A percentile compares a stretch with the other conserved stretches of the same genome.
Evolutionary conservation across 345 rosid species (phyloP).

Genomic region (Eucalyptus cloeziana): DNA sequence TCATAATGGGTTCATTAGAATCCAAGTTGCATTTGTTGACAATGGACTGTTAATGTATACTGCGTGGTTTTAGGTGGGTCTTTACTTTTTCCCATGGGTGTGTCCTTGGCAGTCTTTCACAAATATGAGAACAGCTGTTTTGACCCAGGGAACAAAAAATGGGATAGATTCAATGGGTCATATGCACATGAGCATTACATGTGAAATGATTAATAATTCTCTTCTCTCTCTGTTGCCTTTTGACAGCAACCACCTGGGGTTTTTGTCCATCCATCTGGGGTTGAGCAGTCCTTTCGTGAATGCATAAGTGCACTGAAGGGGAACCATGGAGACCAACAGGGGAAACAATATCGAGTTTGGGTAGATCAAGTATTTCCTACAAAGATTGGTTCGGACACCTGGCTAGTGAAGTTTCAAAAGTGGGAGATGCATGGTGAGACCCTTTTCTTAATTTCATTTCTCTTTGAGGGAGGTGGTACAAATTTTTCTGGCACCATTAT

Average conservation of each 20-base stretch:
- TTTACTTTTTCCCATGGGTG: background rate
- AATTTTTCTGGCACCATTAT: background rate
- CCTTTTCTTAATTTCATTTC: background rate
- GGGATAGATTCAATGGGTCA: background rate
- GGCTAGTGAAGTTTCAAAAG: conserved; percentile 66
- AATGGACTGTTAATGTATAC: background rate
- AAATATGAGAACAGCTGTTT: background rate
- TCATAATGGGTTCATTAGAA: background rate
- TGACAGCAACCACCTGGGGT: conserved; percentile 49
- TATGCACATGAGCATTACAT: background rate
- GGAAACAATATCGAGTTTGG: conserved; percentile 70
- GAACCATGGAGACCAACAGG: conserved; percentile 69
- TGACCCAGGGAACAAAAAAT: background rate
- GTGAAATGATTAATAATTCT: background rate
- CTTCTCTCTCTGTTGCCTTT: background rate
- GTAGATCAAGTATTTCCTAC: conserved; percentile 57
- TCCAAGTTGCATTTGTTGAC: background rate
- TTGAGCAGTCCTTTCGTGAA: conserved; percentile 41
- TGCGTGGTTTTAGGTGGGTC: background rate
- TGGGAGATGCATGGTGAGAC: conserved; percentile 71
- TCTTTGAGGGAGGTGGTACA: background rate
- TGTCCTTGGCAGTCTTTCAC: background rate
- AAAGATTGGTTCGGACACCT: conserved; percentile 42
- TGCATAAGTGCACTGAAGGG: conserved; percentile 32
- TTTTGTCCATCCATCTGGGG: conserved; percentile 67